phyloP scores from a whole-genome alignment of 2,329 filamentous ascomycete genomes.

The Pseudogymnoascus sp. region DNA sequence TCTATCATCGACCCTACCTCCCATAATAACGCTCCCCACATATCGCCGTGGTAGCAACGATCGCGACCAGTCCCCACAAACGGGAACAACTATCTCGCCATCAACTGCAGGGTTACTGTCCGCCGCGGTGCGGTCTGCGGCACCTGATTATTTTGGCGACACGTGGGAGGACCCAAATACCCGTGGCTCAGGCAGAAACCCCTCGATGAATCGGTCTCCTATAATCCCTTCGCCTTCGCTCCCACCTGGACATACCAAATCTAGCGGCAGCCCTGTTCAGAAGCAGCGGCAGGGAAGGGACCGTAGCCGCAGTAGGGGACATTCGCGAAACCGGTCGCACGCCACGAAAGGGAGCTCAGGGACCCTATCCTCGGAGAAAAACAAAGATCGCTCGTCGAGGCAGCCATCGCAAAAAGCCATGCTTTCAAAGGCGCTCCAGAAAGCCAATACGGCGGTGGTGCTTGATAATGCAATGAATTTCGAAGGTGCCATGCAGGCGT shows the following conservation, averaged over 20 bases:
- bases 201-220: slow-evolving; percentile 11
- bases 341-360: slow-evolving; percentile 39
- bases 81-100: slow-evolving; percentile 24
- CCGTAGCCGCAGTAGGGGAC: slow-evolving; percentile 21
- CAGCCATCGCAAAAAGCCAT: slow-evolving; percentile 82
- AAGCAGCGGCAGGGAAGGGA: slow-evolving; percentile 12
- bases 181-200: slow-evolving; percentile 16
- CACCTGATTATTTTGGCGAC: slow-evolving; percentile 27
- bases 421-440: slow-evolving; percentile 90
- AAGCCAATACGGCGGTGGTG: slow-evolving; percentile 91
- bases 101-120: slow-evolving; percentile 28
- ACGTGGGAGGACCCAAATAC: slow-evolving; percentile 19
- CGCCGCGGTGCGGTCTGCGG: slow-evolving; percentile 23
- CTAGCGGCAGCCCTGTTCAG: slow-evolving; percentile 12
- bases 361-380: slow-evolving; percentile 32
- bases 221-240: slow-evolving; percentile 18
- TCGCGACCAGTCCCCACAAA: slow-evolving; percentile 22
- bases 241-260: slow-evolving; percentile 6
- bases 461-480: slow-evolving; percentile 95
- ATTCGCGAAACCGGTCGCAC: slow-evolving; percentile 41
- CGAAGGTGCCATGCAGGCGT: slow-evolving; percentile 82
- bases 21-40: slow-evolving; percentile 26
- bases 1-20: slow-evolving; percentile 13
- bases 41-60: slow-evolving; percentile 18
- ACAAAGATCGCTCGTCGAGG: slow-evolving; percentile 28